phyloP scores from a whole-genome alignment of 2,329 filamentous ascomycete genomes.

The Epichloe sylvatica region DNA sequence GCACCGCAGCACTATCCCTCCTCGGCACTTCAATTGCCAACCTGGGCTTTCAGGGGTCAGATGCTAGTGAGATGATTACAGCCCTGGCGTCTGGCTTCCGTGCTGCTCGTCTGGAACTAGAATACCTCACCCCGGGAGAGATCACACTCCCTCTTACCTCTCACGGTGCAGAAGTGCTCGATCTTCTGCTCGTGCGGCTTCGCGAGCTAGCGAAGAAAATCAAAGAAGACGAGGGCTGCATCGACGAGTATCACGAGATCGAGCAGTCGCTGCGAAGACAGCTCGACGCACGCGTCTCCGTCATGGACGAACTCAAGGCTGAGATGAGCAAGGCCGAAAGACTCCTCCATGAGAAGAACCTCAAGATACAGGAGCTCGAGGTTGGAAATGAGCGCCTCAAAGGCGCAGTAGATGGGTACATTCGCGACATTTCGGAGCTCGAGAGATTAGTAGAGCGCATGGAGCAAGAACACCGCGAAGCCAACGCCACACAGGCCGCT shows the following conservation, averaged over 20 bases:
- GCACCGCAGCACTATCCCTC: slow-evolving; percentile 30
- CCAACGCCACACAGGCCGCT: slow-evolving; percentile 17
- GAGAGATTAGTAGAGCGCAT: slow-evolving; percentile 36
- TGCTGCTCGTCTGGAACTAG: slow-evolving; percentile 44
- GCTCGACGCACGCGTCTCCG: slow-evolving; percentile 36
- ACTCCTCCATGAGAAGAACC: slow-evolving; percentile 24
- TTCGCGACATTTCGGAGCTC: slow-evolving; percentile 38
- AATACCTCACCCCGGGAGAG: slow-evolving; percentile 48
- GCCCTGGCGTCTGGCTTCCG: slow-evolving; percentile 38
- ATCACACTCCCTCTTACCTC: slow-evolving; percentile 36
- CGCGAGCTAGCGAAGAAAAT: slow-evolving; percentile 32
- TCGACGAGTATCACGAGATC: slow-evolving; percentile 46
- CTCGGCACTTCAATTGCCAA: slow-evolving; percentile 31
- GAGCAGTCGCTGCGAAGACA: slow-evolving; percentile 43
- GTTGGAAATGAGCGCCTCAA: slow-evolving; percentile 35
- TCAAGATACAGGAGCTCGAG: slow-evolving; percentile 32
- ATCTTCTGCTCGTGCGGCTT: slow-evolving; percentile 37
- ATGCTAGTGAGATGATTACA: slow-evolving; percentile 34
- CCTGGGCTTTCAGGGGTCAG: slow-evolving; percentile 37
- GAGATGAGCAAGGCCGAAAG: slow-evolving; percentile 25
- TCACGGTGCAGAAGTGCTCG: slow-evolving; percentile 40
- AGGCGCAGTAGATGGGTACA: slow-evolving; percentile 37
- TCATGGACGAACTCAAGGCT: slow-evolving; percentile 32
- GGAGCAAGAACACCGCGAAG: slow-evolving; percentile 25
- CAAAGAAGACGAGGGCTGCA: slow-evolving; percentile 35